Evolutionary conservation across 2,329 filamentous ascomycete species (phyloP).

Genomic region (Helminthosporium solani): DNA sequence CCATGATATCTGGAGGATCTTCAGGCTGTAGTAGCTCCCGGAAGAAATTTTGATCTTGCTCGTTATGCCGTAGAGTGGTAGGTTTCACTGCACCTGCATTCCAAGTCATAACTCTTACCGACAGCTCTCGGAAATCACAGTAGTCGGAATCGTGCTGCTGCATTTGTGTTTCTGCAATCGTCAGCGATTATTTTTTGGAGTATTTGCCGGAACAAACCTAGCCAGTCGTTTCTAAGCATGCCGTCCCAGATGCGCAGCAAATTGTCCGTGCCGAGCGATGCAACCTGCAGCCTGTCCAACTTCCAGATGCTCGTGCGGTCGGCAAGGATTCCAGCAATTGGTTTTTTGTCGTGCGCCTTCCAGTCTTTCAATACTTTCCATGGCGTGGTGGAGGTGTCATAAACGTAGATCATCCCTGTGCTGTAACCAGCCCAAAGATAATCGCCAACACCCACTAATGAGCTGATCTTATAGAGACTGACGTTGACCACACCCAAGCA

Average conservation of each 20-base stretch:
- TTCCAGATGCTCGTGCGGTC: constrained; percentile 84
- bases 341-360: constrained; percentile 82
- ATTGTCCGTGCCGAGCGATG: constrained; percentile 85
- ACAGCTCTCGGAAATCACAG: constrained; percentile 81
- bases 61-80: constrained; percentile 69
- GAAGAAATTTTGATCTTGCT: constrained; percentile 74
- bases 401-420: constrained; percentile 90
- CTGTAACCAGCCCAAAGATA: constrained; percentile 93
- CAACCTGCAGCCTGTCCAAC: constrained; percentile 77
- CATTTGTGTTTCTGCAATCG: constrained; percentile 70
- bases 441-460: constrained; percentile 75
- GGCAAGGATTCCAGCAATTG: constrained; percentile 73
- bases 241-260: constrained; percentile 87
- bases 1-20: constrained; percentile 79
- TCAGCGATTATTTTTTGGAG: constrained; percentile 24
- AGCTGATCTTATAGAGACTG: constrained; percentile 93
- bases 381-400: constrained; percentile 77
- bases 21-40: constrained; percentile 74
- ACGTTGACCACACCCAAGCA: constrained; percentile 81
- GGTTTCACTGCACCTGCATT: constrained; percentile 98
- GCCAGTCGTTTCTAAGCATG: constrained; percentile 87
- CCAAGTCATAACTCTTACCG: constrained; percentile 85
- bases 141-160: constrained; percentile 78
- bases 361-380: constrained; percentile 95
- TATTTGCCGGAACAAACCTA: constrained; percentile 56